A percentile compares a stretch with the other conserved stretches of the same genome.
Evolutionary conservation across 768 basidiomycete genomes (phyloP).

Genomic region (Suillus variegatus): DNA sequence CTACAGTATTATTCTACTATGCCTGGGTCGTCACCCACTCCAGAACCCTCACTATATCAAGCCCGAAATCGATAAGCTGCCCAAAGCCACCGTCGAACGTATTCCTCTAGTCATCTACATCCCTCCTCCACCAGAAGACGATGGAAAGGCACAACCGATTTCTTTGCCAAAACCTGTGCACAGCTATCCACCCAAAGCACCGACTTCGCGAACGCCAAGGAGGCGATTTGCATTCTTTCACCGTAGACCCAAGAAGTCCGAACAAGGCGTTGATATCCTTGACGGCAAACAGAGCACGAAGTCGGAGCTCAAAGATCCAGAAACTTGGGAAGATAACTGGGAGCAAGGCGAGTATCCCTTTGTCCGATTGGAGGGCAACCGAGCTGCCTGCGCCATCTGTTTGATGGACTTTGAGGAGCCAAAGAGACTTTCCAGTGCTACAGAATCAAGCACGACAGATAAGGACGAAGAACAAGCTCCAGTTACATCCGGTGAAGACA

Average conservation of each 20-base stretch:
- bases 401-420: conserved; percentile 86
- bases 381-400: conserved; percentile 84
- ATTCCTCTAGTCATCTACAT: conserved; percentile 89
- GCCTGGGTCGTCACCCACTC: conserved; percentile 77
- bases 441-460: conserved; percentile 29
- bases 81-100: conserved; percentile 69
- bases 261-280: conserved; percentile 17
- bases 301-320: conserved; percentile 30
- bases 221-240: conserved; percentile 58
- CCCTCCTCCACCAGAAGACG: conserved; percentile 66
- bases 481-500: conserved; percentile 1
- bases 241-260: conserved; percentile 24
- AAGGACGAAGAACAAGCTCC: conserved; percentile 19
- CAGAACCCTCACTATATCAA: conserved; percentile 74
- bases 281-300: conserved; percentile 16
- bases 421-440: conserved; percentile 30
- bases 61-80: conserved; percentile 76
- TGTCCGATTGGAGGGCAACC: conserved; percentile 78
- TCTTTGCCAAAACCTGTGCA: conserved; percentile 53
- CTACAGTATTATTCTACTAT: conserved; percentile 79
- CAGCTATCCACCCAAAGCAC: conserved; percentile 60
- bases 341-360: conserved; percentile 78
- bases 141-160: conserved; percentile 30
- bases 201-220: conserved; percentile 33
- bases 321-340: conserved; percentile 79